Base-by-base conservation (phyloP, 148 eudicot genomes). In the Polygonum maritimum region DNA sequence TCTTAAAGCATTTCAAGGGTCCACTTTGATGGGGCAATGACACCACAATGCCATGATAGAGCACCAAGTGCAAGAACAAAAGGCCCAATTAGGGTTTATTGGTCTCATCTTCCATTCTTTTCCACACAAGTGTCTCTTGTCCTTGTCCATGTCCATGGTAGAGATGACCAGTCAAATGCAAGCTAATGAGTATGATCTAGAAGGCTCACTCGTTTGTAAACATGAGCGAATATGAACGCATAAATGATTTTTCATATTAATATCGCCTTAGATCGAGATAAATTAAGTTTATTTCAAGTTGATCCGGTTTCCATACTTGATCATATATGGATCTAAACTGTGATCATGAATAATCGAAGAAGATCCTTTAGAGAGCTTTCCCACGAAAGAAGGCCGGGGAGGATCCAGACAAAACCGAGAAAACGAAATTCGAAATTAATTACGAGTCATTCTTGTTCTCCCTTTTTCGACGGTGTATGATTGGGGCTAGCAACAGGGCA, bases 1-100 rank as follows among this genome's bases (percentile, higher is more conserved):
- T 67, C 44, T 67, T 67, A 36, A 67, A 67, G 71, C 71, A 67
- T 35, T 36, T 67, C 19, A 67, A 67, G 45, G 71, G 71, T 35
- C 71, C 71, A 67, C 15, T 67, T 33, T 67, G 71, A 67, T 67
- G 16, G 41, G 19, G 71, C 71, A 67, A 38, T 67, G 71, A 35
- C 71, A 67, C 44, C 19, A 35, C 45, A 36, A 67, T 35, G 71
- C 16, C 2, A 63, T 22, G 67, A 60, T 60, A 60, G 70, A 33
- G 70, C 70, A 63, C 70, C 70, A 51, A 51, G 16, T 54, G 47
- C 60, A 67, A 67, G 44, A 45, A 67, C 44, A 67, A 38, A 67
- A 67, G 71, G 71, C 71, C 71, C 71, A 36, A 35, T 36, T 35
- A 35, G 71, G 71, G 71, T 36, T 33, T 67, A 16, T 63, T 63